Conservation (phyloP, 2,329 filamentous ascomycete genomes). For the Seiridium unicorne region DNA sequence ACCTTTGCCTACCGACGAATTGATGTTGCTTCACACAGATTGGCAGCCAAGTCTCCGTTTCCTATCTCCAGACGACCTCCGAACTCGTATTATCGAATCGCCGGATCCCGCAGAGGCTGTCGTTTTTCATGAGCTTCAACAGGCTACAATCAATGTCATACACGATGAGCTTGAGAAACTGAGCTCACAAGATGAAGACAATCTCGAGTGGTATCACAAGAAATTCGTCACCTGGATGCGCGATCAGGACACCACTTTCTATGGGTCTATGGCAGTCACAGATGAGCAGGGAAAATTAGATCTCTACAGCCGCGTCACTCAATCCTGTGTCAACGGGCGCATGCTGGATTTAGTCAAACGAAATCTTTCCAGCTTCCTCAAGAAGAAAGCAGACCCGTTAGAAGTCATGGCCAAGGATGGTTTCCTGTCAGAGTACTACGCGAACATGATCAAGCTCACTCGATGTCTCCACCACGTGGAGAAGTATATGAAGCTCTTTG, state of each 20-base stretch:
- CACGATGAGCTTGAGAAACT: slow-evolving; percentile 1
- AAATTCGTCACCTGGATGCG: slow-evolving; percentile 4
- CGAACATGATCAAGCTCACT: slow-evolving; percentile 3
- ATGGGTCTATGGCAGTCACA: background rate
- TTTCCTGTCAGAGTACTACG: slow-evolving; percentile 7
- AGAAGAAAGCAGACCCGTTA: slow-evolving; percentile 1
- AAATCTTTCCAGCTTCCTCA: slow-evolving; percentile 1
- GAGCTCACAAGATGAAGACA: background rate
- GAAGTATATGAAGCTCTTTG: slow-evolving; percentile 4
- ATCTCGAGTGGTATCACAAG: slow-evolving; percentile 1
- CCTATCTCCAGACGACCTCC: background rate
- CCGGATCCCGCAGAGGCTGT: background rate
- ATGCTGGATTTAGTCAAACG: slow-evolving; percentile 2
- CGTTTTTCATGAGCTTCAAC: slow-evolving; percentile 2
- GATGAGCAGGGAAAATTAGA: background rate
- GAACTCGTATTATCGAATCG: background rate
- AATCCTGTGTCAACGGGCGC: slow-evolving; percentile 2
- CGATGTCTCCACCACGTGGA: background rate
- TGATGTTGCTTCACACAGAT: background rate
- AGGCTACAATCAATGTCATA: slow-evolving; percentile 4
- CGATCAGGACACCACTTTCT: background rate
- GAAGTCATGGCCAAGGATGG: slow-evolving; percentile 6
- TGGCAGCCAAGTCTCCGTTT: slow-evolving; percentile 2
- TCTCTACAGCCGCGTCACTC: background rate
- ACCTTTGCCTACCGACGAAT: background rate